Percentiles rank a stretch among this genome's conserved stretches.
These are phyloP conservation scores for Malus orientalis DNA, from an alignment of 306 rosid species.

Conservation along the genomic window DNA sequence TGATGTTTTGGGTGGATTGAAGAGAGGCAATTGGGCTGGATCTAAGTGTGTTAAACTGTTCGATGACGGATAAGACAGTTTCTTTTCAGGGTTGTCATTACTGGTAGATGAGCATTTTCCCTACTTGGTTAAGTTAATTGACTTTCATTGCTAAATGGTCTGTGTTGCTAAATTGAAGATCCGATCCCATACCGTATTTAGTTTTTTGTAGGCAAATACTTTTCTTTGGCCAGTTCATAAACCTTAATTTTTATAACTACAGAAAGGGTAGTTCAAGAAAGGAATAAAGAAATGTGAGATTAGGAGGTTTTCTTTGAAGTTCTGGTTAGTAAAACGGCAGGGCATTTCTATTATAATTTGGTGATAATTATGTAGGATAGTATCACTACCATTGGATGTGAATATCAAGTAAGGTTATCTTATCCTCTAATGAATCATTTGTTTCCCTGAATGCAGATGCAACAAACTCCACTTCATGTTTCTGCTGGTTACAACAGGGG, in stretches of 20 bases:
- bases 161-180: neutral
- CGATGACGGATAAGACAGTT: neutral
- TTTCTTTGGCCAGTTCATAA: neutral
- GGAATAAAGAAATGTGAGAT: neutral
- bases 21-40: neutral
- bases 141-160: neutral
- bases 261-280: neutral
- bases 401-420: neutral
- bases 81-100: neutral
- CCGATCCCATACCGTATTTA: neutral
- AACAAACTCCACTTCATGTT: conserved; percentile 86
- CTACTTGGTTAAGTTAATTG: neutral
- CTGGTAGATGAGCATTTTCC: neutral
- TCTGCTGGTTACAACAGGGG: conserved; percentile 73
- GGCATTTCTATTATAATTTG: neutral
- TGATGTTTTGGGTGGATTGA: neutral
- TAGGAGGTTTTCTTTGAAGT: neutral
- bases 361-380: neutral
- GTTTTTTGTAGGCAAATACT: neutral
- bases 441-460: conserved; percentile 53
- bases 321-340: neutral
- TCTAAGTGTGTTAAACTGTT: neutral
- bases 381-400: neutral
- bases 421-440: neutral
- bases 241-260: neutral